phyloP scores from a whole-genome alignment of 371 early-diverging fungal genomes.

The Mucor irregularis region DNA sequence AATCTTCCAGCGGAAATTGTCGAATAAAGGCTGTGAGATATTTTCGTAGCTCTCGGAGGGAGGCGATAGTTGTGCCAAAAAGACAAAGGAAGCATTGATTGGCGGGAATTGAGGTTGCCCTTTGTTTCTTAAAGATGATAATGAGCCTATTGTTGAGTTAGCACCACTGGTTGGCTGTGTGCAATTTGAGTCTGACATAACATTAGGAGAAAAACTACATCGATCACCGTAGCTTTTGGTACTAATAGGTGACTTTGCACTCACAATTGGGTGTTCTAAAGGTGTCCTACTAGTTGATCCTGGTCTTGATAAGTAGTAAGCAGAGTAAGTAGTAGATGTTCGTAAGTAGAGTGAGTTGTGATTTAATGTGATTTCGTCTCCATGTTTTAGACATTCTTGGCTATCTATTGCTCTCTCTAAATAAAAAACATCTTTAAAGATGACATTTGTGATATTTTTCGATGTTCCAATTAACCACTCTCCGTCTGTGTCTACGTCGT shows the following conservation, averaged over 20 bases:
- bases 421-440: neutral
- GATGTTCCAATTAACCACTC: neutral
- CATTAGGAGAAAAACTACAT: slow-evolving; percentile 1
- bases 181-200: slow-evolving; percentile 5
- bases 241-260: slow-evolving; percentile 1
- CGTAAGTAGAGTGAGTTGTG: neutral
- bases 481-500: neutral
- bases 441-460: neutral
- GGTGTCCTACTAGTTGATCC: neutral
- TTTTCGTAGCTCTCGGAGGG: no score
- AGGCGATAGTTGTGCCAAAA: no score
- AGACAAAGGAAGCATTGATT: no score
- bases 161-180: slow-evolving; percentile 8
- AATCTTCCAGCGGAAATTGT: no score
- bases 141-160: slow-evolving; percentile 2
- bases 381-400: neutral
- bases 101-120: no score
- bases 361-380: neutral
- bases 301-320: neutral
- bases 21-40: no score
- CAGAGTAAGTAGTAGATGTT: neutral
- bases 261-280: neutral
- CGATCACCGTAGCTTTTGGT: neutral
- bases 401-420: neutral
- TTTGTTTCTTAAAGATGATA: no score